Conservation (phyloP, 306 rosid species). For the Lotus japonicus region DNA sequence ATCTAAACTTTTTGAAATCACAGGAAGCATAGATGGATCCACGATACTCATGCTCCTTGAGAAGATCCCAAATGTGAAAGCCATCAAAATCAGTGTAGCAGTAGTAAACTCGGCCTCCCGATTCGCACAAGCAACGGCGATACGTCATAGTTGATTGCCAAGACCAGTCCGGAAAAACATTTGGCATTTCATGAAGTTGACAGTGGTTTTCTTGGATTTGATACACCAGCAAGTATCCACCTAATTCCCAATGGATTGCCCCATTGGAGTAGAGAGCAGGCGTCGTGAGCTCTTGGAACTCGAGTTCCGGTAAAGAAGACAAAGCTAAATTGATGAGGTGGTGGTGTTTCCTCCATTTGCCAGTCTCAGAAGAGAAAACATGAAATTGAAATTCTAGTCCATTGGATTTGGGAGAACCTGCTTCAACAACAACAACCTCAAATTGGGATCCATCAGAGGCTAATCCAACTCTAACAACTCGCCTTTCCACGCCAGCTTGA, state of each 20-base stretch:
- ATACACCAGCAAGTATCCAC: constrained; percentile 27
- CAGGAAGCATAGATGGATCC: neutral
- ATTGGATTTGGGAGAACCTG: constrained; percentile 2
- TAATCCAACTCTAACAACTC: constrained; percentile 17
- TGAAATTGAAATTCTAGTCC: constrained; percentile 11
- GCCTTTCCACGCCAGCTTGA: neutral
- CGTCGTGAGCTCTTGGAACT: constrained; percentile 20
- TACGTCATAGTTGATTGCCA: constrained; percentile 28
- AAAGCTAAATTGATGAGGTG: neutral
- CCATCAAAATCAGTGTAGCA: constrained; percentile 37
- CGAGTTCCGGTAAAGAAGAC: constrained; percentile 16
- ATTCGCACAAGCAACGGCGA: constrained; percentile 28
- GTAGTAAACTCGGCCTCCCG: constrained; percentile 25
- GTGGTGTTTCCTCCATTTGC: constrained; percentile 8
- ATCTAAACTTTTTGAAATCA: constrained; percentile 23
- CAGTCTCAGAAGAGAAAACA: constrained; percentile 22
- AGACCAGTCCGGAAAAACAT: constrained; percentile 16
- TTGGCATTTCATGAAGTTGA: constrained; percentile 23
- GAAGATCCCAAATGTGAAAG: constrained; percentile 29
- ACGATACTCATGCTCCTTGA: constrained; percentile 17
- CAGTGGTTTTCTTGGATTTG: neutral
- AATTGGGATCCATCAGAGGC: constrained; percentile 23
- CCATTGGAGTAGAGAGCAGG: constrained; percentile 32
- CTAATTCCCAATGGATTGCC: constrained; percentile 32
- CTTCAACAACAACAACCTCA: constrained; percentile 29